phyloP scores from a whole-genome alignment of 176 grass and related monocot species.

The Bolboschoenus planiculmis region DNA sequence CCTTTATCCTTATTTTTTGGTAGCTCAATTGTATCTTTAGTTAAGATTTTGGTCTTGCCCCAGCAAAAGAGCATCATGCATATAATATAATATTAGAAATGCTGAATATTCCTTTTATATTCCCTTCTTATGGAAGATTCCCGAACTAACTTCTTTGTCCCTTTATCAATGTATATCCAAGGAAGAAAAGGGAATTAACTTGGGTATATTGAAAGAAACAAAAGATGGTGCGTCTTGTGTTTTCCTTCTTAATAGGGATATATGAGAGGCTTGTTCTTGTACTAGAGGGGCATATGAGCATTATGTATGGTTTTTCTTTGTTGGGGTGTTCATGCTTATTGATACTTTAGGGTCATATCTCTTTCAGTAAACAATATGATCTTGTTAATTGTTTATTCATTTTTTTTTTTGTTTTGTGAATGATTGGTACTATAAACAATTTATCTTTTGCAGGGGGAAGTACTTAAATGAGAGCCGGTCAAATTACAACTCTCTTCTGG shows the following conservation, averaged over 20 bases:
- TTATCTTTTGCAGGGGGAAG: constrained; percentile 39
- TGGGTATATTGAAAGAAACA: neutral
- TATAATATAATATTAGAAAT: neutral
- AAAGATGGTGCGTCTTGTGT: neutral
- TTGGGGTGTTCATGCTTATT: neutral
- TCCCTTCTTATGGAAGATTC: neutral
- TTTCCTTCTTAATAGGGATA: neutral
- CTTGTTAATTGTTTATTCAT: neutral
- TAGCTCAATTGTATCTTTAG: neutral
- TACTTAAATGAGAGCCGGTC: constrained; percentile 36
- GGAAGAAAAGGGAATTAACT: neutral
- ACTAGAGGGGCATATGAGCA: neutral
- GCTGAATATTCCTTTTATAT: neutral
- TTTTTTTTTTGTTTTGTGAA: neutral
- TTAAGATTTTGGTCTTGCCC: neutral
- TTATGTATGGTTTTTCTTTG: neutral
- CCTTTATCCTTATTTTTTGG: neutral
- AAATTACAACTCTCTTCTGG: constrained; percentile 48
- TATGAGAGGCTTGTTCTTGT: neutral
- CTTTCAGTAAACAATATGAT: neutral
- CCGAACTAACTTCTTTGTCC: neutral
- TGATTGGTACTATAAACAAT: neutral
- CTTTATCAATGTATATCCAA: neutral
- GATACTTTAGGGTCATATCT: neutral
- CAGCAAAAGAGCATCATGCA: neutral